Evolutionary conservation across 306 rosid genomes (phyloP).

Genomic region (Quercus variabilis): DNA sequence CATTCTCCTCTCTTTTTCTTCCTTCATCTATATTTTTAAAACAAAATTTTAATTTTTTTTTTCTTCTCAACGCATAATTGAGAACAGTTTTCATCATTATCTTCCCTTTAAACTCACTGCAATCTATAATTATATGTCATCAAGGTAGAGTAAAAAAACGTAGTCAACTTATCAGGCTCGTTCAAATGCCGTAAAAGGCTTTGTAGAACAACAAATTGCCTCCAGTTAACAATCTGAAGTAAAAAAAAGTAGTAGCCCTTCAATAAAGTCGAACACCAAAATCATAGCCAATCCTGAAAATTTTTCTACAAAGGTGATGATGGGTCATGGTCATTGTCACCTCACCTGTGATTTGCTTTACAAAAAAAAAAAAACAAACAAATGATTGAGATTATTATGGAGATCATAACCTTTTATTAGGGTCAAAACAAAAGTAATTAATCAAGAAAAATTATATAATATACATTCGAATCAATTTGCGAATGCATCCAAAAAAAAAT

Average conservation of each 20-base stretch:
- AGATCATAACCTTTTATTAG: background rate
- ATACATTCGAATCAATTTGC: no score
- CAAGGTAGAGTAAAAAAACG: no score
- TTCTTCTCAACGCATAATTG: no score
- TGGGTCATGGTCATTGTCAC: background rate
- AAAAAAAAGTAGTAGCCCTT: background rate
- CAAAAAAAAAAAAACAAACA: background rate
- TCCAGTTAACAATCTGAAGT: background rate
- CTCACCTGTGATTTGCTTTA: constrained; percentile 8
- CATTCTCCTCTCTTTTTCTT: no score
- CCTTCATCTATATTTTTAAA: no score
- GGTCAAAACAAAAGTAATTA: background rate
- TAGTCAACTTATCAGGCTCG: no score
- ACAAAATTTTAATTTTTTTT: no score
- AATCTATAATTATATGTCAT: no score
- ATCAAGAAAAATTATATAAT: background rate
- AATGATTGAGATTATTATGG: constrained; percentile 38
- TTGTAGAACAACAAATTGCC: no score
- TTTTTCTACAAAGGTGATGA: background rate
- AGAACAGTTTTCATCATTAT: no score
- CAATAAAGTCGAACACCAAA: background rate
- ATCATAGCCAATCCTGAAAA: background rate
- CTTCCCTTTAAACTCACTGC: no score
- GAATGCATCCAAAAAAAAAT: background rate
- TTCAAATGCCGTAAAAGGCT: no score